A percentile compares a stretch with the other conserved stretches of the same genome.
Evolutionary conservation across 345 rosid genomes (phyloP).

Genomic region (Rhodamnia argentea): DNA sequence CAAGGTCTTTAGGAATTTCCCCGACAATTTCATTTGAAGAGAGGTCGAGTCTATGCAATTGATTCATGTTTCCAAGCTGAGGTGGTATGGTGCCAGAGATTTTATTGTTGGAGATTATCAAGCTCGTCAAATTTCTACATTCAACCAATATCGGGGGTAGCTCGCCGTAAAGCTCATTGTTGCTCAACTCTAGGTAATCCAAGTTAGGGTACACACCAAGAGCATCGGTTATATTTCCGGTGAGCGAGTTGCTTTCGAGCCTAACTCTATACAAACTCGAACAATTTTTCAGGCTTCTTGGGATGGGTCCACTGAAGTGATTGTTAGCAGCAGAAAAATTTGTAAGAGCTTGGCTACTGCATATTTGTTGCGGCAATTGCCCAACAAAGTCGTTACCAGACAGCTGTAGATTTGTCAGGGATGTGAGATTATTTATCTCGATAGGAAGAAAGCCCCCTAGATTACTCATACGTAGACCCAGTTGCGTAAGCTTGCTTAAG

Average conservation of each 20-base stretch:
- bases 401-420: background rate
- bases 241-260: background rate
- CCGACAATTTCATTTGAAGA: background rate
- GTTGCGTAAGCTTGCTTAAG: background rate
- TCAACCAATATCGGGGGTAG: background rate
- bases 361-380: background rate
- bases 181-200: background rate
- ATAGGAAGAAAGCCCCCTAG: background rate
- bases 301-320: conserved; percentile 1
- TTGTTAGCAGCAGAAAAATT: background rate
- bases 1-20: conserved; percentile 8
- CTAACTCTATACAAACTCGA: background rate
- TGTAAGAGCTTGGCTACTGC: background rate
- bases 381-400: background rate
- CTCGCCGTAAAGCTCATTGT: background rate
- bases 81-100: conserved; percentile 2
- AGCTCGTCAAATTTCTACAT: background rate
- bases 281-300: conserved; percentile 5
- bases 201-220: conserved; percentile 4
- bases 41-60: background rate
- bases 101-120: background rate
- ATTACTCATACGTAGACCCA: background rate
- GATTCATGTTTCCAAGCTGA: background rate
- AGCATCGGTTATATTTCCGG: background rate
- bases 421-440: background rate